Evolutionary conservation across 257 asterid species (phyloP), one percentile per base, ranked within the genome.

Genomic region (Lavandula angustifolia): DNA sequence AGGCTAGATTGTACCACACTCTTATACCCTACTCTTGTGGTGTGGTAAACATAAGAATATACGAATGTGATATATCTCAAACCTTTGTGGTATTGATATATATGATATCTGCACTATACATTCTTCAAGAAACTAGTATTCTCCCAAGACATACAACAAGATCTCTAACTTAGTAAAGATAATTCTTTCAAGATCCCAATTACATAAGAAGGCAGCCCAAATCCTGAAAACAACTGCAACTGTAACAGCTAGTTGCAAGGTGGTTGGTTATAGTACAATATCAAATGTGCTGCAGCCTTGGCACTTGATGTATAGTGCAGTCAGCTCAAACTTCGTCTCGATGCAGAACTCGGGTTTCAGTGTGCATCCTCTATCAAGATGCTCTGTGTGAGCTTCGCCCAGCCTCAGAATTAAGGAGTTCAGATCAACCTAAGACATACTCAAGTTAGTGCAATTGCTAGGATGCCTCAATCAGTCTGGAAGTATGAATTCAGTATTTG

Each of bases 361-460:
- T 75, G 78, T 83, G 87, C 99, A 90, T 17, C 95, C 99, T 66
- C 78, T 76, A 57, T 86, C 91, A 32, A 84, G 83, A 81, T 94
- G 99, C 63, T 90, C 95, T 9, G 82, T 17, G 38, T 87, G 97
- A 63, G 87, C 95, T 73, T 90, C 96, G 47, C 85, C 95, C 73
- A 90, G 84, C 82, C 88, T 81, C 63, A 31, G 63, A 31, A 76
- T 70, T 61, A 90, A 73, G 27, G 69, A 62, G 54, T 84, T 86
- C 78, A 90, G 64, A 75, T 86, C 83, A 49, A 86, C 84, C 97
- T 94, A 69, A 7, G 44, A 71, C 8, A 37, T 29, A 53, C 53
- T 29, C 29, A 18, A 43, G 12, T 70, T 50, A 62, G 64, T 34
- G 34, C 6, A 44, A 44, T 55, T 59, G 13, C 37, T 46, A n/a